Evolutionary conservation across 2,329 filamentous ascomycete species (phyloP).

Genomic region (Blastomyces gilchristii): DNA sequence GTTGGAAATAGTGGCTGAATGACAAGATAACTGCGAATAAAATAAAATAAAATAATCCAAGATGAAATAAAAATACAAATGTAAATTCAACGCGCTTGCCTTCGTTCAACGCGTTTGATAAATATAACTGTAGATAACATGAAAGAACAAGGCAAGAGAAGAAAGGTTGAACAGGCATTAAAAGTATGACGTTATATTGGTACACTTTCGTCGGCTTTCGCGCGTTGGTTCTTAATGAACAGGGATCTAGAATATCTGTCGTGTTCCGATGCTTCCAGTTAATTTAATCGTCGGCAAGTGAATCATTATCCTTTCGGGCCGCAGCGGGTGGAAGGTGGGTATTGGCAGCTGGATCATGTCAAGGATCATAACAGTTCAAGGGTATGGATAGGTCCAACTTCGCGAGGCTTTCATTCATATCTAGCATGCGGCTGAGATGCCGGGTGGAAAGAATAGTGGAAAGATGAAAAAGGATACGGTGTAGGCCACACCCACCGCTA

Average conservation of each 20-base stretch:
- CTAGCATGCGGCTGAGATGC: neutral
- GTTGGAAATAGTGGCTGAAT: neutral
- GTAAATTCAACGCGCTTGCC: neutral
- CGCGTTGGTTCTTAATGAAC: neutral
- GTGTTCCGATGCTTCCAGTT: neutral
- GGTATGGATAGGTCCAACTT: neutral
- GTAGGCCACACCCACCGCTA: neutral
- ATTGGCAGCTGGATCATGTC: neutral
- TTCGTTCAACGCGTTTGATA: constrained; percentile 1
- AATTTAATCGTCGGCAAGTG: neutral
- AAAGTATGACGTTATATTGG: constrained; percentile 1
- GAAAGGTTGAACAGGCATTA: neutral
- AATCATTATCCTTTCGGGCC: neutral
- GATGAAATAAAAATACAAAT: neutral
- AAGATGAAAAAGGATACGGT: neutral
- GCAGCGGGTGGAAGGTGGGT: neutral
- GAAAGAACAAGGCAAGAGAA: neutral
- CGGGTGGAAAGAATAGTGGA: neutral
- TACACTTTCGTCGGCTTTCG: neutral
- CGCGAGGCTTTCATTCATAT: neutral
- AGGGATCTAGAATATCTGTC: neutral
- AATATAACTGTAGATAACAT: neutral
- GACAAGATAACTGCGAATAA: neutral
- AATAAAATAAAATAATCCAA: neutral
- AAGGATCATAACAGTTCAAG: neutral